Conservation (phyloP, 2,329 filamentous ascomycete species). For the Pseudogymnoascus sp. region DNA sequence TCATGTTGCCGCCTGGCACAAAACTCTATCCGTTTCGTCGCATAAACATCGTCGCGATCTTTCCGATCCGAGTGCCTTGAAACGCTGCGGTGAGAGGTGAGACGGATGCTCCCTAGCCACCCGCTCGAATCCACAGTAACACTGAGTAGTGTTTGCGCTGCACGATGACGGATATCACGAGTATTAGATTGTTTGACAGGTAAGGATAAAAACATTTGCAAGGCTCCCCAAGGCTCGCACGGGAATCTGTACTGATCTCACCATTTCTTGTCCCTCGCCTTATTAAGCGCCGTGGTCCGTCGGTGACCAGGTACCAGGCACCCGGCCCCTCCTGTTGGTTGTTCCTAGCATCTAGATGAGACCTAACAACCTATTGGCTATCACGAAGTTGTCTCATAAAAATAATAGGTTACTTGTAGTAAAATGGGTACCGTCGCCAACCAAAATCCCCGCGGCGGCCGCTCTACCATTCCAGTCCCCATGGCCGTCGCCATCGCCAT, state of each 20-base stretch:
- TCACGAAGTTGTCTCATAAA: neutral
- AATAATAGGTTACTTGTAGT: neutral
- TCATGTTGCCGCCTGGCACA: neutral
- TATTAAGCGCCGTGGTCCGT: neutral
- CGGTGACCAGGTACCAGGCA: neutral
- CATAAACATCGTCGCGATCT: slow-evolving; percentile 3
- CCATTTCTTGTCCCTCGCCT: neutral
- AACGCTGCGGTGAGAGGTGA: neutral
- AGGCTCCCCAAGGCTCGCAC: neutral
- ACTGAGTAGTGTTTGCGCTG: neutral
- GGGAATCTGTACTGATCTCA: neutral
- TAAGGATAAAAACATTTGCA: neutral
- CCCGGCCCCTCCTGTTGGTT: slow-evolving; percentile 20
- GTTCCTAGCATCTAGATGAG: slow-evolving; percentile 13
- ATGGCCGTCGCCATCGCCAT: neutral
- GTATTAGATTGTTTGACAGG: neutral
- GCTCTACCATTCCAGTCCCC: neutral
- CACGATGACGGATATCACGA: neutral
- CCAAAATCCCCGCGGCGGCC: neutral
- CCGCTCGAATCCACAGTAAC: neutral
- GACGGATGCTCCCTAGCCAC: slow-evolving; percentile 13
- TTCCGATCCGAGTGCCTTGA: neutral
- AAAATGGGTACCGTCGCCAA: neutral
- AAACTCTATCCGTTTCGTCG: slow-evolving; percentile 7
- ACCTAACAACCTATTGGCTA: neutral